phyloP scores from a whole-genome alignment of 495 filamentous ascomycete species.

The Achaetomiella virescens region DNA sequence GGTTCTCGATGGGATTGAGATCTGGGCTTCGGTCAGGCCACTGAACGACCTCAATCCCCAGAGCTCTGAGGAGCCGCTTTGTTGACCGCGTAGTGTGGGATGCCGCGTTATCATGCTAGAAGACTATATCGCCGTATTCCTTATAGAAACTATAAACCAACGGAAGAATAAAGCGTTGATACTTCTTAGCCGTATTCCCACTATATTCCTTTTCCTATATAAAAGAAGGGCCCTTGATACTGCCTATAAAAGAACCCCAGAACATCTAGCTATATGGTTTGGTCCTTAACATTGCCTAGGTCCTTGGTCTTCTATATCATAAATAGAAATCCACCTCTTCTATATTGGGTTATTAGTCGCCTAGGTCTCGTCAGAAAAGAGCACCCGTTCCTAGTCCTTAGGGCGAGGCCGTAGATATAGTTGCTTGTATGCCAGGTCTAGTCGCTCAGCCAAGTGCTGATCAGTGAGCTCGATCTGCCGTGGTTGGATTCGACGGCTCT shows the following conservation, averaged over 20 bases:
- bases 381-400: not conserved
- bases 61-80: not conserved
- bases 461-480: not conserved
- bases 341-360: not conserved
- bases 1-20: not conserved
- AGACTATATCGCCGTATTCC: not conserved
- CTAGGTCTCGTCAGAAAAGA: not conserved
- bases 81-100: not conserved
- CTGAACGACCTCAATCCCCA: not conserved
- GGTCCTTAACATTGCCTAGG: not conserved
- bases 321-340: not conserved
- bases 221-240: not conserved
- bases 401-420: not conserved
- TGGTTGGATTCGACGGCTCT: not conserved
- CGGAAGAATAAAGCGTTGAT: not conserved
- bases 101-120: not conserved
- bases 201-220: not conserved
- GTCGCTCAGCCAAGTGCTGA: not conserved
- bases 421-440: not conserved
- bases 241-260: not conserved
- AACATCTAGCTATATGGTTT: not conserved
- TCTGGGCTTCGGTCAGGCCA: not conserved
- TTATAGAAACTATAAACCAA: not conserved
- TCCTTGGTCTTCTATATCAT: not conserved
- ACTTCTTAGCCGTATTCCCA: not conserved